Conservation (phyloP, 768 basidiomycete species). For the Tricholomella constricta region DNA sequence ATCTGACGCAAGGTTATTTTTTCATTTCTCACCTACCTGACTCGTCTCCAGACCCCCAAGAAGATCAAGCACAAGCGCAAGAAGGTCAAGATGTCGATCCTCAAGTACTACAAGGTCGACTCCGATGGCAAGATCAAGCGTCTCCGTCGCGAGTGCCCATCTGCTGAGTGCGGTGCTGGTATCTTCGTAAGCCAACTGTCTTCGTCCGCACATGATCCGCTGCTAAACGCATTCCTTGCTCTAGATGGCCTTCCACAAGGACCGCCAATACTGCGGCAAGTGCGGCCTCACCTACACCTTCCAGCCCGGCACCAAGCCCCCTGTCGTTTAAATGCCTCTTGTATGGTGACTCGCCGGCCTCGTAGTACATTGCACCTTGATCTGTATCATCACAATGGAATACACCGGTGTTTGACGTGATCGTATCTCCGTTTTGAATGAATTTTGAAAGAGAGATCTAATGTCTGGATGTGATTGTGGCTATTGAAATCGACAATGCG, state of each 20-base stretch:
- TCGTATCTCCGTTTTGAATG: no score
- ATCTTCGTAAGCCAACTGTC: slow-evolving; percentile 66
- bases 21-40: slow-evolving; percentile 1
- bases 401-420: neutral
- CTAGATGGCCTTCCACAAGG: slow-evolving; percentile 98
- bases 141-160: slow-evolving; percentile 93
- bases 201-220: neutral
- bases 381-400: neutral
- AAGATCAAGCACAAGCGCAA: slow-evolving; percentile 99
- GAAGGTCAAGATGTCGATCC: slow-evolving; percentile 99
- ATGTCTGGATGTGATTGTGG: neutral
- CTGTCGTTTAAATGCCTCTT: slow-evolving; percentile 50
- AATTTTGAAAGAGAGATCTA: no score
- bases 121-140: slow-evolving; percentile 99
- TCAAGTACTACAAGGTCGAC: slow-evolving; percentile 99
- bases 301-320: slow-evolving; percentile 78
- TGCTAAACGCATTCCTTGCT: slow-evolving; percentile 21
- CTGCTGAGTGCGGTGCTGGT: slow-evolving; percentile 81
- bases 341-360: neutral
- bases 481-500: neutral
- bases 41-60: slow-evolving; percentile 77
- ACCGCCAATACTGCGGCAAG: slow-evolving; percentile 98
- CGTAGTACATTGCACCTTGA: neutral
- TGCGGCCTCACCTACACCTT: slow-evolving; percentile 89
- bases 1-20: slow-evolving; percentile 9